A percentile compares a stretch with the other conserved stretches of the same genome.
These are phyloP conservation scores for Fomitopsis palustris DNA, from an alignment of 1,284 basidiomycete genomes.

Conservation along the genomic window DNA sequence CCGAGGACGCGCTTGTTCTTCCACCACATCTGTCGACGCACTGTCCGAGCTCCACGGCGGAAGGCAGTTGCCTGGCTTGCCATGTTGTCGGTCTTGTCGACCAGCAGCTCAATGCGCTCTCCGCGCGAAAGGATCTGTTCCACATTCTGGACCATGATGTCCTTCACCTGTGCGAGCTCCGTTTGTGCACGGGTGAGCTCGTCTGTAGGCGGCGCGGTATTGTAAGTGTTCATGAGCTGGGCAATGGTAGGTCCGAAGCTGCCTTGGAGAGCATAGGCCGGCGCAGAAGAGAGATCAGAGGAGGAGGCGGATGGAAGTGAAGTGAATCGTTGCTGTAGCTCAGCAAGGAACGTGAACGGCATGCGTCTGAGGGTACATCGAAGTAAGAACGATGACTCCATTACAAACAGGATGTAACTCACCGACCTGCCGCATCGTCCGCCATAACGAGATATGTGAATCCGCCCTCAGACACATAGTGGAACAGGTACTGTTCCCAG, in stretches of 20 bases:
- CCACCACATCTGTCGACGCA: conserved; percentile 97
- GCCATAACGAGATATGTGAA: conserved; percentile 92
- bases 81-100: conserved; percentile 97
- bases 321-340: conserved; percentile 84
- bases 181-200: conserved; percentile 87
- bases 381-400: neutral
- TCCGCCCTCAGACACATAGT: conserved; percentile 88
- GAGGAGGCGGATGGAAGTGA: conserved; percentile 52
- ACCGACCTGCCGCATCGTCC: conserved; percentile 87
- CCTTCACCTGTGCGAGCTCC: conserved; percentile 91
- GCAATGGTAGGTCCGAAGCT: conserved; percentile 65
- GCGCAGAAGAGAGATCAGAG: conserved; percentile 33
- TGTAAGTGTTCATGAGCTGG: conserved; percentile 82
- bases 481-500: conserved; percentile 95
- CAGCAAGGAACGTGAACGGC: conserved; percentile 91
- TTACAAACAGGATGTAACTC: conserved; percentile 22
- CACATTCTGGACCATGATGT: conserved; percentile 97
- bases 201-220: conserved; percentile 87
- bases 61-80: conserved; percentile 96
- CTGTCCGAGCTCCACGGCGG: conserved; percentile 81
- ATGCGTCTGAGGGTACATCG: conserved; percentile 56
- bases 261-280: conserved; percentile 66
- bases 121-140: conserved; percentile 93
- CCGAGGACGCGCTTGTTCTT: conserved; percentile 79
- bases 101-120: conserved; percentile 92